A percentile compares a stretch with the other conserved stretches of the same genome.
Conservation (phyloP, 2,329 filamentous ascomycete species). For the Sarocladium oryzae region DNA sequence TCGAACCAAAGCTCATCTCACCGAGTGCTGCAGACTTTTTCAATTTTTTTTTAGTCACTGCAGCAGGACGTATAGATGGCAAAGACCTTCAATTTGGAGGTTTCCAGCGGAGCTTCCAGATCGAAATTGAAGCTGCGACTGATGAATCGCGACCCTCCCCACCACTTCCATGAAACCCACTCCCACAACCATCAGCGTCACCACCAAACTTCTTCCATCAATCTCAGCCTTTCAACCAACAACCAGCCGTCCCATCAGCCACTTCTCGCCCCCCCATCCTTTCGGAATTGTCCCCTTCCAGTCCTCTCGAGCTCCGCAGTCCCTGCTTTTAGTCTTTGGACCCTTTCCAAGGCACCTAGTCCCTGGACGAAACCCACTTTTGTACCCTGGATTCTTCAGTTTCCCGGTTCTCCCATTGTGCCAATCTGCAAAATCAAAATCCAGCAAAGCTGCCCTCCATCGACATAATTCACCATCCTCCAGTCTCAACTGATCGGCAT, state of each 20-base stretch:
- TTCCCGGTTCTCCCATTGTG: too few relatives aligned
- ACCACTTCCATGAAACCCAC: neutral
- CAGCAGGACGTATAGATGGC: too few relatives aligned
- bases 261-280: neutral
- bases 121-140: too few relatives aligned
- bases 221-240: constrained; percentile 5
- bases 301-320: neutral
- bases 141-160: neutral
- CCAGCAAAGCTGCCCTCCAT: neutral
- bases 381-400: constrained; percentile 1
- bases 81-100: too few relatives aligned
- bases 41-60: too few relatives aligned
- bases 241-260: neutral
- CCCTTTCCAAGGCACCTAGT: too few relatives aligned
- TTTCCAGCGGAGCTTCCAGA: too few relatives aligned
- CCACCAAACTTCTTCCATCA: constrained; percentile 1
- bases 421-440: constrained; percentile 1
- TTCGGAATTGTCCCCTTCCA: neutral
- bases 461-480: neutral
- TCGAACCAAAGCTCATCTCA: too few relatives aligned
- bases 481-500: neutral
- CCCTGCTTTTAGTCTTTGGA: too few relatives aligned
- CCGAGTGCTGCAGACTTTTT: too few relatives aligned
- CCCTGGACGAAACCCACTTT: neutral
- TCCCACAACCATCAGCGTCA: constrained; percentile 1